A percentile compares a stretch with the other conserved stretches of the same genome.
Conservation (phyloP, 2,329 filamentous ascomycete species). For the Phialocephala subalpina region DNA sequence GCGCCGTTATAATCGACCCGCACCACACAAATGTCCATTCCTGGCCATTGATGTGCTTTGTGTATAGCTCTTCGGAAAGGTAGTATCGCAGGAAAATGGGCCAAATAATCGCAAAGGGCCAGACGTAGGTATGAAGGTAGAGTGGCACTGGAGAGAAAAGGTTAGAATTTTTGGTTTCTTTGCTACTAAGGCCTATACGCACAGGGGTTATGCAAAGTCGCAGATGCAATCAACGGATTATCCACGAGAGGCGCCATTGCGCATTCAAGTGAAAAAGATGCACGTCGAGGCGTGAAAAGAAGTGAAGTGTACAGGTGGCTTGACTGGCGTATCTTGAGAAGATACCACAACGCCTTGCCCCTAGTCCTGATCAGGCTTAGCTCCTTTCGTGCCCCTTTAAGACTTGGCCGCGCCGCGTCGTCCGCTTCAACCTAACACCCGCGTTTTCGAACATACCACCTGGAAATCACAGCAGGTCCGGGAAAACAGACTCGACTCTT, state of each 20-base stretch:
- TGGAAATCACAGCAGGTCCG: not conserved
- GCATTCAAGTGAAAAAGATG: constrained; percentile 34
- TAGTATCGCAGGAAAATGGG: constrained; percentile 91
- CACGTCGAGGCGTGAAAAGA: constrained; percentile 26
- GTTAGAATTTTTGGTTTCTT: constrained; percentile 4
- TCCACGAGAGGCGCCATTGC: constrained; percentile 85
- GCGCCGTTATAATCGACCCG: constrained; percentile 84
- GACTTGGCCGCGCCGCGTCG: not conserved
- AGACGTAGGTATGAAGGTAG: constrained; percentile 86
- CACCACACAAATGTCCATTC: constrained; percentile 99
- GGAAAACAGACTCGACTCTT: not conserved
- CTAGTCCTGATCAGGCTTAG: not conserved
- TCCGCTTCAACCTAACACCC: not conserved
- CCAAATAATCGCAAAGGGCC: constrained; percentile 93
- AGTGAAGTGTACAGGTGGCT: constrained; percentile 7
- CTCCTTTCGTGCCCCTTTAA: not conserved
- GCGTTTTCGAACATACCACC: not conserved
- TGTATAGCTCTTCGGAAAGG: constrained; percentile 82
- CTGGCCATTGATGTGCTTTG: constrained; percentile 88
- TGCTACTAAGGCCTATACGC: constrained; percentile 16
- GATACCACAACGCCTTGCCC: constrained; percentile 4
- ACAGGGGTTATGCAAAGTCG: constrained; percentile 84
- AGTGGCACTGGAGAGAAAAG: constrained; percentile 60
- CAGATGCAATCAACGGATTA: constrained; percentile 86
- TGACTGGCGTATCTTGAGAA: constrained; percentile 1